phyloP scores from a whole-genome alignment of 192 early-diverging fungal species.

The Podila clonocystis region DNA sequence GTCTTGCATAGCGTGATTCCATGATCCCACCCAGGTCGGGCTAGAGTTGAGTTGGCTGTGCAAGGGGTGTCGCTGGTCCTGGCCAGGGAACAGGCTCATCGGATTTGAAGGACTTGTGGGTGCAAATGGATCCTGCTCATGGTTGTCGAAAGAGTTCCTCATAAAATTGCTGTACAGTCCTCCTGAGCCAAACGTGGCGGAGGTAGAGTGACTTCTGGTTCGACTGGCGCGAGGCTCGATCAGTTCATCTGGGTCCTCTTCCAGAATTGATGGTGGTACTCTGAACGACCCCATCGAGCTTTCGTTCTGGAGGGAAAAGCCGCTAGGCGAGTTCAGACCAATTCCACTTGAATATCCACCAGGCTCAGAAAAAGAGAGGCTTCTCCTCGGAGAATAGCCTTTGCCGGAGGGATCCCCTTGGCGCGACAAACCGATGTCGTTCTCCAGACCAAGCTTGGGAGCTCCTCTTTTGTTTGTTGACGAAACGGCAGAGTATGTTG shows the following conservation, averaged over 20 bases:
- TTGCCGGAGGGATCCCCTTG: background rate
- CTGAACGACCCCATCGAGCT: slow-evolving; percentile 8
- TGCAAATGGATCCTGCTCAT: slow-evolving; percentile 6
- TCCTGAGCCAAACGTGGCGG: slow-evolving; percentile 40
- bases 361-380: slow-evolving; percentile 37
- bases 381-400: slow-evolving; percentile 9
- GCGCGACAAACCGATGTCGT: background rate
- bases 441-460: background rate
- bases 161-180: slow-evolving; percentile 8
- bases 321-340: background rate
- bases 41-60: slow-evolving; percentile 14
- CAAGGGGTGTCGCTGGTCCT: slow-evolving; percentile 11
- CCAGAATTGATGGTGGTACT: slow-evolving; percentile 17
- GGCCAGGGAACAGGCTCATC: slow-evolving; percentile 1
- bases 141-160: slow-evolving; percentile 1
- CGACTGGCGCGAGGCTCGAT: slow-evolving; percentile 29
- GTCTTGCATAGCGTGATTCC: background rate
- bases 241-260: slow-evolving; percentile 28
- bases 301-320: background rate
- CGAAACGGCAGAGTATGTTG: too few species aligned
- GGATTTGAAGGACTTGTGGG: background rate
- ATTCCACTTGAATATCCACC: slow-evolving; percentile 14
- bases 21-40: slow-evolving; percentile 23
- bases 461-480: too few species aligned
- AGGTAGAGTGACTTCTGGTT: slow-evolving; percentile 42